Conservation (phyloP, 257 asterid species). For the Solanum rostratum region DNA sequence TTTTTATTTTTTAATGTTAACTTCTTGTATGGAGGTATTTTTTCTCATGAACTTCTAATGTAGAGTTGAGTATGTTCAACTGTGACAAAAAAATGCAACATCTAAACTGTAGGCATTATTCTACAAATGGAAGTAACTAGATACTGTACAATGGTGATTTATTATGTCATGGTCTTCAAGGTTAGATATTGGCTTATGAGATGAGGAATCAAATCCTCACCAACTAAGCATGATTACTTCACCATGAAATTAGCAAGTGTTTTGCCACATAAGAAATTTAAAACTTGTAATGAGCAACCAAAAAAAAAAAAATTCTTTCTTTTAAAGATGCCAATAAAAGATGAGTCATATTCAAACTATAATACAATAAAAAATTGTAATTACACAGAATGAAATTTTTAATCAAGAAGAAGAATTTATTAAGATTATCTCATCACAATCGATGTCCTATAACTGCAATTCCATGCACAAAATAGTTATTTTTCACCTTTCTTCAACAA, state of each 20-base stretch:
- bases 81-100: not conserved
- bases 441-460: not conserved
- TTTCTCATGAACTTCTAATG: not conserved
- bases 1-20: not conserved
- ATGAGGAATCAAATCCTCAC: too few relatives aligned
- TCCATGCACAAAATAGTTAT: not conserved
- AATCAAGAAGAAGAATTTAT: not conserved
- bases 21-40: not conserved
- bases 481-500: not conserved
- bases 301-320: not conserved
- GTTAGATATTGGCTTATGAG: too few relatives aligned
- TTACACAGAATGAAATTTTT: not conserved
- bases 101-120: not conserved
- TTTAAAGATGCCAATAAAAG: not conserved
- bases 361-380: not conserved
- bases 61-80: not conserved
- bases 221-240: too few relatives aligned
- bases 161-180: not conserved
- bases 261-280: not conserved
- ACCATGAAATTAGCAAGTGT: not conserved
- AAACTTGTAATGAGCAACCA: not conserved
- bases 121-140: not conserved
- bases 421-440: not conserved
- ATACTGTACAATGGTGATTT: constrained; percentile 2
- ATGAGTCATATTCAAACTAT: not conserved